Conservation (phyloP, 2,329 filamentous ascomycete genomes). For the Cladophialophora immunda region DNA sequence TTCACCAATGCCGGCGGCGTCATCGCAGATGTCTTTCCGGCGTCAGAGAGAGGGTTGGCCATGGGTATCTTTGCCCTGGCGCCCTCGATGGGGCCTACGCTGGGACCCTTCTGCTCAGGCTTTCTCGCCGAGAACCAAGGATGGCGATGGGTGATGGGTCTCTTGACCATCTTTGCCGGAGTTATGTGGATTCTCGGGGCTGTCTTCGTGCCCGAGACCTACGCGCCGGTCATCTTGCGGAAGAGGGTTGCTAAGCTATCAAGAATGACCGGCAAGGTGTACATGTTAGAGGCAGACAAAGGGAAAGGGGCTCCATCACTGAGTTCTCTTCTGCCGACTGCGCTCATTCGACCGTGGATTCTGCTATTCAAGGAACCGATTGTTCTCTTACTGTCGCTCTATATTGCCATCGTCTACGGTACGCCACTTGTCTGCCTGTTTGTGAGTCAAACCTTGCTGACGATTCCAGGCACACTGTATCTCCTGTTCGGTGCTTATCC, state of each 20-base stretch:
- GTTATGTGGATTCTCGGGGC: constrained; percentile 65
- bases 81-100: constrained; percentile 72
- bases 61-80: constrained; percentile 71
- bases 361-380: constrained; percentile 76
- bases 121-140: constrained; percentile 71
- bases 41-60: constrained; percentile 64
- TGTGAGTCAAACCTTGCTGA: constrained; percentile 70
- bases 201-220: constrained; percentile 67
- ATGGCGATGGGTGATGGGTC: constrained; percentile 74
- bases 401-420: constrained; percentile 62
- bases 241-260: constrained; percentile 61
- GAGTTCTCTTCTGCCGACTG: constrained; percentile 62
- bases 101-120: constrained; percentile 72
- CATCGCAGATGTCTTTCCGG: constrained; percentile 67
- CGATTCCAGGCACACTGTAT: constrained; percentile 63
- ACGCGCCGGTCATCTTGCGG: constrained; percentile 65
- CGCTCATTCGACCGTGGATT: constrained; percentile 72
- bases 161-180: constrained; percentile 71
- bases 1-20: constrained; percentile 70
- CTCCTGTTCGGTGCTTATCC: constrained; percentile 69
- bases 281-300: constrained; percentile 62
- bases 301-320: constrained; percentile 54
- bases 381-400: constrained; percentile 68
- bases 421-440: constrained; percentile 60
- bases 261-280: constrained; percentile 63